A percentile compares a stretch with the other conserved stretches of the same genome.
phyloP scores from a whole-genome alignment of 2,329 filamentous ascomycete species.

The Pyrenochaeta sp. region DNA sequence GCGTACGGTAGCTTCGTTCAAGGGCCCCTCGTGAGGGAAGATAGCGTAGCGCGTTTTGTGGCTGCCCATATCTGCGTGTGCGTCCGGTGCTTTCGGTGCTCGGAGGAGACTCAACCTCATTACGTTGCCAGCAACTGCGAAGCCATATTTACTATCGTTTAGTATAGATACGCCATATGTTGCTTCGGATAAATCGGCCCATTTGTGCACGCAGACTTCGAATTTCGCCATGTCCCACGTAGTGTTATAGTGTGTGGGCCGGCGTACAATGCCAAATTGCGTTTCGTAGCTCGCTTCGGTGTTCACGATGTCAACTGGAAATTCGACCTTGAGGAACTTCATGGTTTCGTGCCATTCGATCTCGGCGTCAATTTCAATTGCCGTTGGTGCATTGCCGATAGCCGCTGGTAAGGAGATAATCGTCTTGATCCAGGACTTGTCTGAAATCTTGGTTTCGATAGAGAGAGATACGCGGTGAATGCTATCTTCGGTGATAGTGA shows the following conservation, averaged over 20 bases:
- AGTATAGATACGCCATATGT: conserved; percentile 91
- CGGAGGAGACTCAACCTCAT: conserved; percentile 91
- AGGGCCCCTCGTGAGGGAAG: conserved; percentile 78
- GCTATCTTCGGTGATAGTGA: conserved; percentile 74
- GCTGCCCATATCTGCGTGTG: conserved; percentile 89
- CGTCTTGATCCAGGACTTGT: conserved; percentile 84
- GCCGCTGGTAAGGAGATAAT: conserved; percentile 81
- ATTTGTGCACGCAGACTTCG: conserved; percentile 95
- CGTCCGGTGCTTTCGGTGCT: conserved; percentile 91
- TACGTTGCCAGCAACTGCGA: conserved; percentile 84
- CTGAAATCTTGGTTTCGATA: conserved; percentile 87
- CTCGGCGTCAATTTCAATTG: conserved; percentile 80
- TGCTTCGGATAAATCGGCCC: conserved; percentile 87
- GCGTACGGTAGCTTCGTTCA: conserved; percentile 77
- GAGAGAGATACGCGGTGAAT: conserved; percentile 81
- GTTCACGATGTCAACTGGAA: conserved; percentile 89
- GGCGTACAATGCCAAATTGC: conserved; percentile 85
- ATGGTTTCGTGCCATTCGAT: conserved; percentile 98
- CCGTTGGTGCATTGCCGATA: conserved; percentile 70
- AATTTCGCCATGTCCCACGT: conserved; percentile 98
- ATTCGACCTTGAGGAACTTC: conserved; percentile 99
- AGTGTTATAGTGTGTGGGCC: conserved; percentile 98
- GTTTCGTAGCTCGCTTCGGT: conserved; percentile 96
- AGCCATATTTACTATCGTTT: conserved; percentile 96
- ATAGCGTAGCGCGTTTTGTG: conserved; percentile 92